Percentiles rank a stretch among this genome's conserved stretches.
phyloP scores from a whole-genome alignment of 441 rosid species.

The Adansonia rubrostipa region DNA sequence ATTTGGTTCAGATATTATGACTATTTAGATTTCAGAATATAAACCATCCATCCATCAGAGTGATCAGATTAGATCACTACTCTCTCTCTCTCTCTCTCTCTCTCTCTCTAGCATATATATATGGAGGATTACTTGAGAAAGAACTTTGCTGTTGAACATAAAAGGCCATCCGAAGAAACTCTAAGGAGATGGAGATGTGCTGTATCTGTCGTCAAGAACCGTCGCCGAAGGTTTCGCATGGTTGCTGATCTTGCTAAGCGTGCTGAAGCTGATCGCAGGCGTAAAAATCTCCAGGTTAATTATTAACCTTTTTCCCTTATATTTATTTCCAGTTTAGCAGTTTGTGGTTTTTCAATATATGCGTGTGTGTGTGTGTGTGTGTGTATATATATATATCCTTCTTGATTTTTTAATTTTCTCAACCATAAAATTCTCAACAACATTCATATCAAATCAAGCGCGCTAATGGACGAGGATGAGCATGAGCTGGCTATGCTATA shows the following conservation, averaged over 20 bases:
- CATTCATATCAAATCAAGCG: too few species aligned
- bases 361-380: too few species aligned
- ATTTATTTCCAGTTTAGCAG: not conserved
- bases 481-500: too few species aligned
- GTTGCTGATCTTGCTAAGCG: conserved; percentile 58
- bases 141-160: conserved; percentile 47
- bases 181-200: conserved; percentile 46
- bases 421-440: too few species aligned
- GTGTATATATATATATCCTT: too few species aligned
- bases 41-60: conserved; percentile 6
- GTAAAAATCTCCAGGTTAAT: conserved; percentile 47
- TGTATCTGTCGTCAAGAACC: conserved; percentile 50
- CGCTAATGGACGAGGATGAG: too few species aligned
- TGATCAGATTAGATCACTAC: not conserved
- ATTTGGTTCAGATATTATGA: not conserved
- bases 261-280: conserved; percentile 51
- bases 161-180: conserved; percentile 49
- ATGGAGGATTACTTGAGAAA: conserved; percentile 47
- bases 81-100: conserved; percentile 1
- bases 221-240: conserved; percentile 56
- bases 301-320: not conserved
- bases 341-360: too few species aligned
- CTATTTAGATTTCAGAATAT: not conserved
- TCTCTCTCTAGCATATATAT: not conserved
- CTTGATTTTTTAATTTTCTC: not conserved